phyloP scores from a whole-genome alignment of 2,329 filamentous ascomycete species.

The Purpureocillium takamizusanense region DNA sequence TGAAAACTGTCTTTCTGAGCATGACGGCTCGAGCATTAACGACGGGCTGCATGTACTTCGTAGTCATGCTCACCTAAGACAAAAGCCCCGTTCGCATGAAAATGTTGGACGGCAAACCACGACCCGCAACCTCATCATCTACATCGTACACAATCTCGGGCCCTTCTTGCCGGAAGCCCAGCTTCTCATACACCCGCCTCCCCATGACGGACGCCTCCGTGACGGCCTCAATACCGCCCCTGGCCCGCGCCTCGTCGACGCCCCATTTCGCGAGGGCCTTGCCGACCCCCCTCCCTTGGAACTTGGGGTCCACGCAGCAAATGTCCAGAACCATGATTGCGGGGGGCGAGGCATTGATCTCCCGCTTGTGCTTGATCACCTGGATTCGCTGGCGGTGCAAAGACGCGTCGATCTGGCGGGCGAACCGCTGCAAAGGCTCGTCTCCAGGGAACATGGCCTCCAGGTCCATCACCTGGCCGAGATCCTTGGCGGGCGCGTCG shows the following conservation, averaged over 20 bases:
- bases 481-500: slow-evolving; percentile 24
- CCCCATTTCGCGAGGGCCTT: slow-evolving; percentile 37
- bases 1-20: too few species aligned
- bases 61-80: neutral
- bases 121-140: slow-evolving; percentile 30
- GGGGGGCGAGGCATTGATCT: slow-evolving; percentile 20
- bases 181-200: slow-evolving; percentile 31
- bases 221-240: slow-evolving; percentile 31
- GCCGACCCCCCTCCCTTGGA: slow-evolving; percentile 41
- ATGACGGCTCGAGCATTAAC: too few species aligned
- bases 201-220: slow-evolving; percentile 42
- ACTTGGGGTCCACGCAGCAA: slow-evolving; percentile 42
- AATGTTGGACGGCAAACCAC: slow-evolving; percentile 30
- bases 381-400: slow-evolving; percentile 34
- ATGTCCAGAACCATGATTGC: slow-evolving; percentile 41
- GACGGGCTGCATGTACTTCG: neutral
- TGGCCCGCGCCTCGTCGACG: slow-evolving; percentile 27
- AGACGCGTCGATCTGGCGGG: slow-evolving; percentile 31
- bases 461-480: slow-evolving; percentile 20
- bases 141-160: slow-evolving; percentile 31
- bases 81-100: slow-evolving; percentile 32
- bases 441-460: slow-evolving; percentile 31
- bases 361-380: slow-evolving; percentile 29
- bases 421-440: slow-evolving; percentile 34
- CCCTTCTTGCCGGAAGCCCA: slow-evolving; percentile 34